phyloP scores from a whole-genome alignment of 2,329 filamentous ascomycete species.

The Curvularia eragrostidis region DNA sequence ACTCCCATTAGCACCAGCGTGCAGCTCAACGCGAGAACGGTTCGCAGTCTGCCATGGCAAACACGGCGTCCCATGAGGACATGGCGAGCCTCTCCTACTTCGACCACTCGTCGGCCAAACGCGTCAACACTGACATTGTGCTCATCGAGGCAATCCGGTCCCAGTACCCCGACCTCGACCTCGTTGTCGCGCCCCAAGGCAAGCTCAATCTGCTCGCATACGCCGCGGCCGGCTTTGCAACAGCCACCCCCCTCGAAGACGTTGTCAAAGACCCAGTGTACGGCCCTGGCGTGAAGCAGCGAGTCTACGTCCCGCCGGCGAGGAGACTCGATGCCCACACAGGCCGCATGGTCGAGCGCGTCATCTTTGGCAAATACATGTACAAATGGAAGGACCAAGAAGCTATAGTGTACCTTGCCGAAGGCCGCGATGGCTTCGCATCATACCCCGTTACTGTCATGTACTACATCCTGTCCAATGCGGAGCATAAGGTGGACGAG shows the following conservation, averaged over 20 bases:
- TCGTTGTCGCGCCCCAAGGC: conserved; percentile 49
- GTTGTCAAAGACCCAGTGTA: conserved; percentile 48
- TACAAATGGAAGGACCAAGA: conserved; percentile 56
- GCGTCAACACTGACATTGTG: conserved; percentile 54
- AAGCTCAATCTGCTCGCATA: conserved; percentile 51
- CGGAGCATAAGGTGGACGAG: conserved; percentile 52
- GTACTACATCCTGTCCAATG: conserved; percentile 54
- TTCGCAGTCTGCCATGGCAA: not conserved
- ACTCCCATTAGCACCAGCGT: not conserved
- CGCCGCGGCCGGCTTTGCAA: conserved; percentile 52
- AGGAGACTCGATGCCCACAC: conserved; percentile 47
- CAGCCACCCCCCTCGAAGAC: conserved; percentile 51
- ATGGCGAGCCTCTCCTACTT: conserved; percentile 51
- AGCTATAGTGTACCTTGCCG: conserved; percentile 52
- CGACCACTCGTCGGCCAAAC: conserved; percentile 53
- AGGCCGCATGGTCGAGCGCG: conserved; percentile 47
- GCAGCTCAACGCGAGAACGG: not conserved
- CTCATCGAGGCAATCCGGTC: conserved; percentile 54
- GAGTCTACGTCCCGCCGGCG: conserved; percentile 49
- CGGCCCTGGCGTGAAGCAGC: conserved; percentile 44
- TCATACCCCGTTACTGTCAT: conserved; percentile 46
- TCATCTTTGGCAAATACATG: conserved; percentile 56
- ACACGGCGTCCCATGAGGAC: conserved; percentile 39
- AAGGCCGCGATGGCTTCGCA: conserved; percentile 49
- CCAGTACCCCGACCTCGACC: conserved; percentile 55